Evolutionary conservation across 306 rosid species (phyloP), one percentile per base, ranked within the genome.

Genomic region (Nissolia schottii): DNA sequence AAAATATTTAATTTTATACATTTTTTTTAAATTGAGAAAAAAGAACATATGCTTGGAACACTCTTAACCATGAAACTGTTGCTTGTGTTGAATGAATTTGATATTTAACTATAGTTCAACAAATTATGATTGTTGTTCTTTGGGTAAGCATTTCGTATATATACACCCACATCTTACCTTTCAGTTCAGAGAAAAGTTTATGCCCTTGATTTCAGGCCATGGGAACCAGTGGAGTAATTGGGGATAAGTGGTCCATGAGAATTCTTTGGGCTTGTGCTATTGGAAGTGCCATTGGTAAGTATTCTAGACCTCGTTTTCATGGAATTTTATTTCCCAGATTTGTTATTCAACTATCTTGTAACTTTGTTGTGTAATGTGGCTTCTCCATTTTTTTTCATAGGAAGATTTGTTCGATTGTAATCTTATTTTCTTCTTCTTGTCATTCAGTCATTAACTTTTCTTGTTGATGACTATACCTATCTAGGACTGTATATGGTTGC

Each of bases 191-290:
- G 50, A 24, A 37, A 56, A 64, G 38, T 38, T 74, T 64, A 38
- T 73, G 15, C 40, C 72, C 56, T 18, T 64, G 25, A 50, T 34
- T 77, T 23, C 49, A 23, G 27, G 48, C 64, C 72, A 83, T 83
- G 87, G 76, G 73, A 83, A 31, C 77, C 48, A 67, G 87, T 53
- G 87, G 87, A 75, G 77, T 83, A 28, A 71, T 83, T 37, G 49
- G 48, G 41, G 87, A 83, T 74, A 79, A 75, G 63, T 83, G 87
- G 87, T 75, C 87, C 12, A 83, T 83, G 87, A 83, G 87, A 83
- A 13, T 79, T 79, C 87, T 83, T 66, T 83, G 87, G 87, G 74
- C 60, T 66, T 79, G 84, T 71, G 84, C 84, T 50, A 27, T 83
- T 54, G 87, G 87, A 71, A 79, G 87, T 75, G 87, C 84, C 18